Evolutionary conservation across 108 stramenopile species (phyloP).

Genomic region (Nannochloropsis granulata): DNA sequence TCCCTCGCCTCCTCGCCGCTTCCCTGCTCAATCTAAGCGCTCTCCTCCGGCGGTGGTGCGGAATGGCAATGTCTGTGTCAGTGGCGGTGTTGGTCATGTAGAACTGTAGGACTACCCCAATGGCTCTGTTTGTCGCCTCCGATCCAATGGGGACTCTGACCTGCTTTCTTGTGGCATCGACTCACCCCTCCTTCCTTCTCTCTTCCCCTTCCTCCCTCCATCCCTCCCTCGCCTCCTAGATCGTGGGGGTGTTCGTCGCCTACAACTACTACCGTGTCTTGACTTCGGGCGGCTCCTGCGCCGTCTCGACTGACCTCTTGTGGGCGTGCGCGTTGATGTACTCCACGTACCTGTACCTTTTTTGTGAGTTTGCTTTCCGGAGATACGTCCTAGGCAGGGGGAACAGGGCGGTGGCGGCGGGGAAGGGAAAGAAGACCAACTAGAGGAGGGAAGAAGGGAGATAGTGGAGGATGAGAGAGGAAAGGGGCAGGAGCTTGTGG

Average conservation of each 20-base stretch:
- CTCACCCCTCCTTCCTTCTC: no score
- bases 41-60: no score
- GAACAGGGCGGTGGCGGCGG: no score
- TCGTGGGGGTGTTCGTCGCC: conserved; percentile 28
- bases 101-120: no score
- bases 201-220: not conserved
- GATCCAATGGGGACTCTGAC: no score
- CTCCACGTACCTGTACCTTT: conserved; percentile 34
- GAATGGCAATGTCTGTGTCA: no score
- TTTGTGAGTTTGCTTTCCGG: conserved; percentile 23
- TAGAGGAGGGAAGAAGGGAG: not conserved
- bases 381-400: conserved; percentile 6
- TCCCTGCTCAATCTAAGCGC: not conserved
- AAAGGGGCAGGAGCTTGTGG: not conserved
- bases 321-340: conserved; percentile 32
- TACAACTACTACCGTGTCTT: not conserved
- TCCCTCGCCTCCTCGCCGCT: not conserved
- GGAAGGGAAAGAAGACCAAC: not conserved
- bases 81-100: no score
- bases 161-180: no score
- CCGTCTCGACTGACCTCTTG: not conserved
- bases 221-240: not conserved
- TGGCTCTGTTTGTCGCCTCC: no score
- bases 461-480: not conserved
- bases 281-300: not conserved